Conservation (phyloP, 139 green algal species). For the Coelastrella sp. region DNA sequence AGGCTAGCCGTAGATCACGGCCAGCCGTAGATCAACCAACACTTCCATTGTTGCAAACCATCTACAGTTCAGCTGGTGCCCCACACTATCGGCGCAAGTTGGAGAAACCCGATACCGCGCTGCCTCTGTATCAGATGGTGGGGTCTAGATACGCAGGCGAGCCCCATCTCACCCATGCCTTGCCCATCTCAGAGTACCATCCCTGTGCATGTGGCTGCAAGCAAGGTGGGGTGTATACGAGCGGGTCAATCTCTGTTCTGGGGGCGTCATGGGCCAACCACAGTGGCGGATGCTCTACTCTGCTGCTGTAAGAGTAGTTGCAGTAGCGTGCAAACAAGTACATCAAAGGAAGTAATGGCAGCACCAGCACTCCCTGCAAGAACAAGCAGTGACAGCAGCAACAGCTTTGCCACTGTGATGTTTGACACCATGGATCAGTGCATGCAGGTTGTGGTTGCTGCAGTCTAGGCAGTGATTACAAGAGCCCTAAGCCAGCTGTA, state of each 20-base stretch:
- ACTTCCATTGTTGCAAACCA: not conserved
- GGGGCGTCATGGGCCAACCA: constrained; percentile 51
- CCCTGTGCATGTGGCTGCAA: constrained; percentile 49
- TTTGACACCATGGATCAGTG: too few species aligned
- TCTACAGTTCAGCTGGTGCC: not conserved
- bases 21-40: too few species aligned
- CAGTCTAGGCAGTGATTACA: too few species aligned
- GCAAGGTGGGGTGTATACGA: constrained; percentile 51
- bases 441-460: too few species aligned
- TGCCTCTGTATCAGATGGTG: not conserved
- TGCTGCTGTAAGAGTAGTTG: constrained; percentile 20
- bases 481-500: too few species aligned
- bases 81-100: not conserved
- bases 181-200: constrained; percentile 54
- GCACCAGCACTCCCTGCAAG: constrained; percentile 49
- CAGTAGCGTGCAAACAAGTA: constrained; percentile 49
- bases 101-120: too few species aligned
- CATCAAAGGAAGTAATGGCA: constrained; percentile 47
- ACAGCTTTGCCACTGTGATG: too few species aligned
- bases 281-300: constrained; percentile 49
- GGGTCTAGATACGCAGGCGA: constrained; percentile 38
- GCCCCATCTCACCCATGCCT: constrained; percentile 54
- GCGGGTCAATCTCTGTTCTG: constrained; percentile 47
- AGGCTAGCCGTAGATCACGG: too few species aligned
- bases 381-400: constrained; percentile 18